phyloP scores from a whole-genome alignment of 352 stramenopile genomes.

The Plasmopara viticola region DNA sequence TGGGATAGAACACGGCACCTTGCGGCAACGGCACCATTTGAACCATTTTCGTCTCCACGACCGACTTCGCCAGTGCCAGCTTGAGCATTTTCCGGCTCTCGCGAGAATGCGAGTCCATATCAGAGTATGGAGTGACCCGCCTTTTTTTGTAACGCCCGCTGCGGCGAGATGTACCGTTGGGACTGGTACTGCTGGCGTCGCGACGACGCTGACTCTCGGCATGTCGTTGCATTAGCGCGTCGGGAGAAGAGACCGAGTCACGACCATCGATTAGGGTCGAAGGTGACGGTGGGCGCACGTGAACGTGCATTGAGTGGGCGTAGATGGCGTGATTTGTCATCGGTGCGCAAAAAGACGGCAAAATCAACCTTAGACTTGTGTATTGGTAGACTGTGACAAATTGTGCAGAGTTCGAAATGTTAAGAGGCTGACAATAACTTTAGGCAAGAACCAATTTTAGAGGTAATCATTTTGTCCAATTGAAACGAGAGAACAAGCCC shows the following conservation, averaged over 20 bases:
- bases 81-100: conserved; percentile 54
- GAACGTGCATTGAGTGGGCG: neutral
- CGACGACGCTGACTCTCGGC: conserved; percentile 18
- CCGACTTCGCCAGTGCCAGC: conserved; percentile 44
- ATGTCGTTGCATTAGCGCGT: conserved; percentile 14
- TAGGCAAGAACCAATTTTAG: conserved; percentile 7
- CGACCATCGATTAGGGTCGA: conserved; percentile 5
- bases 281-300: neutral
- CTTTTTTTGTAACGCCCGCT: conserved; percentile 32
- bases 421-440: conserved; percentile 10
- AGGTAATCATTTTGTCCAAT: conserved; percentile 18
- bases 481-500: neutral
- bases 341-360: conserved; percentile 6
- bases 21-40: conserved; percentile 24
- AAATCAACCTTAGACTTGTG: neutral
- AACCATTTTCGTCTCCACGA: conserved; percentile 46
- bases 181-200: conserved; percentile 16
- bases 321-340: conserved; percentile 13
- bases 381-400: conserved; percentile 5
- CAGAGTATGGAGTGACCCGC: conserved; percentile 17
- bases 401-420: conserved; percentile 11
- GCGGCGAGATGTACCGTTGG: conserved; percentile 24
- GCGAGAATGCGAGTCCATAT: conserved; percentile 18
- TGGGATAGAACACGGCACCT: conserved; percentile 70
- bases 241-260: conserved; percentile 12